Evolutionary conservation across 768 basidiomycete genomes (phyloP).

Genomic region (Collybia nuda): DNA sequence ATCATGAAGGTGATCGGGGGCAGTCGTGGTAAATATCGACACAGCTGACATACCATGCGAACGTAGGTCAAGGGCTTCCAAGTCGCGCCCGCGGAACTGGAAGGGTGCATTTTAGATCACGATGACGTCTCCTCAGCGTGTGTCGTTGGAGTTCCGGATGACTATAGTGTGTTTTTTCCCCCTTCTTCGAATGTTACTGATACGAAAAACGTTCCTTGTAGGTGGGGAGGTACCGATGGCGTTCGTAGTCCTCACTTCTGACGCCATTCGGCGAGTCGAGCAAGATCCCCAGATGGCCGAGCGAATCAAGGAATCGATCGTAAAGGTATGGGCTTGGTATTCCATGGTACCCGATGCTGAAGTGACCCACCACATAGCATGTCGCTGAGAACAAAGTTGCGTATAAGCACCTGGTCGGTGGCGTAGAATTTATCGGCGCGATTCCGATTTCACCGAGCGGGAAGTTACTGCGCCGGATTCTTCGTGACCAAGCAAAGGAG

Average conservation of each 20-base stretch:
- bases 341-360: too few relatives aligned
- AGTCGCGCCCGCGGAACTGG: slow-evolving; percentile 73
- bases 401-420: slow-evolving; percentile 61
- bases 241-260: slow-evolving; percentile 52
- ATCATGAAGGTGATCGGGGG: slow-evolving; percentile 38
- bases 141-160: slow-evolving; percentile 66
- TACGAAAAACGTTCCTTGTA: slow-evolving; percentile 14
- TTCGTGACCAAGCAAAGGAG: slow-evolving; percentile 48
- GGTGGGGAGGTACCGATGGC: slow-evolving; percentile 72
- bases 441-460: slow-evolving; percentile 70
- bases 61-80: slow-evolving; percentile 65
- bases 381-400: slow-evolving; percentile 53
- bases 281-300: slow-evolving; percentile 24
- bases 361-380: slow-evolving; percentile 30
- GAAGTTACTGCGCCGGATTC: slow-evolving; percentile 46
- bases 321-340: slow-evolving; percentile 34
- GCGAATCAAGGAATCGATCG: slow-evolving; percentile 44
- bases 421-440: slow-evolving; percentile 51
- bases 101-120: slow-evolving; percentile 63
- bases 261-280: slow-evolving; percentile 35
- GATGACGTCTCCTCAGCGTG: slow-evolving; percentile 60
- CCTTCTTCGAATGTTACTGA: not conserved
- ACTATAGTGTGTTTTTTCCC: slow-evolving; percentile 45
- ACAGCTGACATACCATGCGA: slow-evolving; percentile 29
- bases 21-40: too few relatives aligned